These are phyloP conservation scores for Myochromella boudieri DNA, from an alignment of 768 basidiomycete genomes.

Conservation along the genomic window DNA sequence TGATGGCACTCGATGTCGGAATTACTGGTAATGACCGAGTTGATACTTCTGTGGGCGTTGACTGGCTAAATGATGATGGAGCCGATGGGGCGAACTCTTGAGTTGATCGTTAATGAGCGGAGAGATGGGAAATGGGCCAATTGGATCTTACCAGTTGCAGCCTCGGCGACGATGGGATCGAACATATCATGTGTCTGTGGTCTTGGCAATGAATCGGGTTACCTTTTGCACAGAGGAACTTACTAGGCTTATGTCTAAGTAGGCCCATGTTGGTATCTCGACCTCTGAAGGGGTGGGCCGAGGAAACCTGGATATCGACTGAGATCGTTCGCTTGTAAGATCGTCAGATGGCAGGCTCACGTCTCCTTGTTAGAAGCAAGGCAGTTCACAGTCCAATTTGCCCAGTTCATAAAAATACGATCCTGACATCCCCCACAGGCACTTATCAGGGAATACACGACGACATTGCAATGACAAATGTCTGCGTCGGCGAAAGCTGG, in stretches of 20 bases:
- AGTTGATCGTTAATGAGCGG: neutral
- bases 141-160: conserved; percentile 5
- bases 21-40: neutral
- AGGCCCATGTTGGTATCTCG: conserved; percentile 58
- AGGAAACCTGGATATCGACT: conserved; percentile 45
- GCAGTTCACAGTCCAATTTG: conserved; percentile 38
- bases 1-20: neutral
- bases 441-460: conserved; percentile 55
- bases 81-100: too few relatives aligned
- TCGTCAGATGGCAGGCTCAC: too few relatives aligned
- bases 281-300: conserved; percentile 39
- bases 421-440: conserved; percentile 63
- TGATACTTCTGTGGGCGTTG: neutral
- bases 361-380: conserved; percentile 27
- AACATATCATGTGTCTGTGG: conserved; percentile 35
- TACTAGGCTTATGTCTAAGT: conserved; percentile 46
- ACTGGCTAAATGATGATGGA: too few relatives aligned
- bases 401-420: conserved; percentile 37
- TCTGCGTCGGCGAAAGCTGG: conserved; percentile 35
- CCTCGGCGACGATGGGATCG: conserved; percentile 31
- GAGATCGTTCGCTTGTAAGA: conserved; percentile 1
- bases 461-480: conserved; percentile 53
- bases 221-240: too few relatives aligned
- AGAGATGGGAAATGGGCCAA: neutral
- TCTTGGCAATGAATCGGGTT: too few relatives aligned